A percentile compares a stretch with the other conserved stretches of the same genome.
These are phyloP conservation scores for Stachybotrys elegans DNA, from an alignment of 2,329 filamentous ascomycete species.

Conservation along the genomic window DNA sequence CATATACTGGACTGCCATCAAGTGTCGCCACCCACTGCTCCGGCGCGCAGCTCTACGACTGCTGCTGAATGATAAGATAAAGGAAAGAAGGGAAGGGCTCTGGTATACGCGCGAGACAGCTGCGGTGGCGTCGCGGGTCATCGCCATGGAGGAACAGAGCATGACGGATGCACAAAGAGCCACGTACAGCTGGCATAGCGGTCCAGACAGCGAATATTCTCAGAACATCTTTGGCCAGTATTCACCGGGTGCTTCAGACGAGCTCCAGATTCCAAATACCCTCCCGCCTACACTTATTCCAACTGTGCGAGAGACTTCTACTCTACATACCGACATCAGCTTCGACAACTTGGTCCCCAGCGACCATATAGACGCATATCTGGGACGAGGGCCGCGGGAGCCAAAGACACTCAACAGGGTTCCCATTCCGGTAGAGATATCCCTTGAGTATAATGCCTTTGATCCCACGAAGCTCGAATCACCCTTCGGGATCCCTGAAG, in stretches of 20 bases:
- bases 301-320: background rate
- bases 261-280: constrained; percentile 4
- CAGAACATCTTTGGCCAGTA: constrained; percentile 8
- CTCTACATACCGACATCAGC: background rate
- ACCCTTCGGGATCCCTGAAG: constrained; percentile 22
- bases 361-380: background rate
- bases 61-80: constrained; percentile 23
- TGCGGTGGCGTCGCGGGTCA: constrained; percentile 26
- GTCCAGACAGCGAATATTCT: background rate
- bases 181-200: background rate
- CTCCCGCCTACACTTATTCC: background rate
- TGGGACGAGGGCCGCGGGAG: background rate
- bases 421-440: constrained; percentile 10
- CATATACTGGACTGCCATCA: constrained; percentile 34
- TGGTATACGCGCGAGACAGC: constrained; percentile 30
- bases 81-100: constrained; percentile 31
- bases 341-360: background rate
- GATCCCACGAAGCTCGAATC: constrained; percentile 11
- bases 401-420: background rate
- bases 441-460: constrained; percentile 8
- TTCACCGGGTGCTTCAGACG: background rate
- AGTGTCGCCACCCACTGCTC: constrained; percentile 36
- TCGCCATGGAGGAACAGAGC: constrained; percentile 28
- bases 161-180: background rate
- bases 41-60: constrained; percentile 32